Evolutionary conservation across 352 stramenopile species (phyloP).

Genomic region (Phytophthora foliorum): DNA sequence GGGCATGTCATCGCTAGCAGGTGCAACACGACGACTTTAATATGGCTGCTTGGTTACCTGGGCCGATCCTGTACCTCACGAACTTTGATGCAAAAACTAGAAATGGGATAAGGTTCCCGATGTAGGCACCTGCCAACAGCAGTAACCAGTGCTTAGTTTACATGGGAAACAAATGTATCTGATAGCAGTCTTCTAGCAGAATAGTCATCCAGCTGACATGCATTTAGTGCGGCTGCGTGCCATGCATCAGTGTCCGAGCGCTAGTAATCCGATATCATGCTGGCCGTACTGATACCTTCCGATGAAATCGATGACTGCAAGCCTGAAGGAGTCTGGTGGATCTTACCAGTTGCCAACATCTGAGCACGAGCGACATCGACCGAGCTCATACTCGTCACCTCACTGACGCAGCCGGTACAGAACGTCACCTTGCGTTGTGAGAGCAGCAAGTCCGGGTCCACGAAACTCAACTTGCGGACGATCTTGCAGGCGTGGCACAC

Average conservation of each 20-base stretch:
- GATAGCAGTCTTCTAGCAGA: neutral
- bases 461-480: slow-evolving; percentile 46
- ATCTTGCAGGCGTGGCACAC: slow-evolving; percentile 52
- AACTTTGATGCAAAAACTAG: too few species aligned
- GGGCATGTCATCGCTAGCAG: neutral
- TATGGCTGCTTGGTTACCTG: too few species aligned
- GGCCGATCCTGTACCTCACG: too few species aligned
- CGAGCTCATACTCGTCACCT: slow-evolving; percentile 44
- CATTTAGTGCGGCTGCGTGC: neutral
- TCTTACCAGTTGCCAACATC: slow-evolving; percentile 38
- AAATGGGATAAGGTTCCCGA: too few species aligned
- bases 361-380: slow-evolving; percentile 39
- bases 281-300: slow-evolving; percentile 20
- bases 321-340: slow-evolving; percentile 15
- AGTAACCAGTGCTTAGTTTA: too few species aligned
- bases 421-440: slow-evolving; percentile 53
- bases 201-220: too few species aligned
- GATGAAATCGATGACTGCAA: slow-evolving; percentile 35
- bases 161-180: neutral
- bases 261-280: slow-evolving; percentile 21
- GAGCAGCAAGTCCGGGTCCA: slow-evolving; percentile 43
- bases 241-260: neutral
- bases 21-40: neutral
- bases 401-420: slow-evolving; percentile 44
- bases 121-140: too few species aligned